Conservation (phyloP, 495 filamentous ascomycete genomes). For the Aspergillus saccharolyticus region DNA sequence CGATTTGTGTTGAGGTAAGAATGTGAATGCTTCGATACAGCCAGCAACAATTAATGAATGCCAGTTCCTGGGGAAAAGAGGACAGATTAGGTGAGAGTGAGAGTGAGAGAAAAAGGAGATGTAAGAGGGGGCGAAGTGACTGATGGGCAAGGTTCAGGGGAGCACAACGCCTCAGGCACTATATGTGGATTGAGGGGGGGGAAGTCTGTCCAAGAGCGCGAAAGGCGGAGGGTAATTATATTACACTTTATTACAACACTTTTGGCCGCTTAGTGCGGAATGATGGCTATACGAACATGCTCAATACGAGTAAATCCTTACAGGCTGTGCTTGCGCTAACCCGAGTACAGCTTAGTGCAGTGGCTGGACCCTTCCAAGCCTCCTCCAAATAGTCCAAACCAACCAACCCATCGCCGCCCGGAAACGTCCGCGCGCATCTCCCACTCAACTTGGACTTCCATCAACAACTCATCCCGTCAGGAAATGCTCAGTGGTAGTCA, state of each 20-base stretch:
- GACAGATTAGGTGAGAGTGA: slow-evolving; percentile 1
- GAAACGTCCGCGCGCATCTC: slow-evolving; percentile 12
- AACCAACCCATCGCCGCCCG: slow-evolving; percentile 2
- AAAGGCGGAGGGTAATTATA: slow-evolving; percentile 10
- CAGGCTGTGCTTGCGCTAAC: slow-evolving; percentile 13
- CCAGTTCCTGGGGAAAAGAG: slow-evolving; percentile 1
- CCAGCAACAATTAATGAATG: not conserved
- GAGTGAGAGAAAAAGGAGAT: slow-evolving; percentile 1
- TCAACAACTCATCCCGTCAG: slow-evolving; percentile 11
- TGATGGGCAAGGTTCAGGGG: slow-evolving; percentile 22
- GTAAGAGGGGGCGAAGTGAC: slow-evolving; percentile 11
- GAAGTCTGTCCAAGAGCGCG: slow-evolving; percentile 2
- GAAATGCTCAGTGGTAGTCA: slow-evolving; percentile 27
- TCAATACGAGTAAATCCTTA: slow-evolving; percentile 12
- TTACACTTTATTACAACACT: slow-evolving; percentile 7
- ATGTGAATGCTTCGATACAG: not conserved
- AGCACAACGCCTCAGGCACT: slow-evolving; percentile 19
- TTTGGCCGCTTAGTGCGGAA: not conserved
- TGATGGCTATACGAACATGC: slow-evolving; percentile 17
- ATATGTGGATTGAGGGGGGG: slow-evolving; percentile 9
- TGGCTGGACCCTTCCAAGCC: slow-evolving; percentile 19
- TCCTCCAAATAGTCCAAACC: slow-evolving; percentile 5
- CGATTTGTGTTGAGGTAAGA: not conserved
- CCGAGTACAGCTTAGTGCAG: slow-evolving; percentile 14
- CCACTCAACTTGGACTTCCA: not conserved